Evolutionary conservation across 352 stramenopile genomes (phyloP).

Genomic region (Phytopythium delawarense): DNA sequence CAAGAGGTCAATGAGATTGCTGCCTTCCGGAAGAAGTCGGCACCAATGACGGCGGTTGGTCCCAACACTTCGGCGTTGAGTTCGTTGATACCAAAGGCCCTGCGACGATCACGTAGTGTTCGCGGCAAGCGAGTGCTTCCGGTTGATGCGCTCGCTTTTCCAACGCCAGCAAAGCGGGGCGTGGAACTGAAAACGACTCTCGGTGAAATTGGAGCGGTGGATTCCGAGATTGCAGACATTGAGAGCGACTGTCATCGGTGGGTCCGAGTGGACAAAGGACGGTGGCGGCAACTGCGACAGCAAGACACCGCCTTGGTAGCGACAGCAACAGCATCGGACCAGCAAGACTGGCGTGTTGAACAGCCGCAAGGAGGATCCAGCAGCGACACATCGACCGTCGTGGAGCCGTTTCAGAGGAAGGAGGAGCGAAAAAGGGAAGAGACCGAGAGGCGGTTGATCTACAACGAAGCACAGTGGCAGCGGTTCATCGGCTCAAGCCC

Average conservation of each 20-base stretch:
- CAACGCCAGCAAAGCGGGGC: not conserved
- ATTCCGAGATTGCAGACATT: not conserved
- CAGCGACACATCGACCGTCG: not conserved
- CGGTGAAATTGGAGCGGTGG: not conserved
- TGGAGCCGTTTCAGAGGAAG: not conserved
- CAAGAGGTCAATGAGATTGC: slow-evolving; percentile 33
- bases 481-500: not conserved
- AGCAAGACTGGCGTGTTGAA: not conserved
- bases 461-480: not conserved
- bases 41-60: not conserved
- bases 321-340: not conserved
- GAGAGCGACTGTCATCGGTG: slow-evolving; percentile 4
- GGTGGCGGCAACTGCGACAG: not conserved
- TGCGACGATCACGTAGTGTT: not conserved
- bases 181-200: not conserved
- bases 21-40: slow-evolving; percentile 13
- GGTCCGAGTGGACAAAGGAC: slow-evolving; percentile 4
- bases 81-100: not conserved
- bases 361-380: not conserved
- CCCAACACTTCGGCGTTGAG: not conserved
- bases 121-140: not conserved
- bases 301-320: not conserved
- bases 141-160: not conserved
- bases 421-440: not conserved
- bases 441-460: not conserved